Evolutionary conservation across 2,329 filamentous ascomycete species (phyloP).

Genomic region (Boeremia lycopersici): DNA sequence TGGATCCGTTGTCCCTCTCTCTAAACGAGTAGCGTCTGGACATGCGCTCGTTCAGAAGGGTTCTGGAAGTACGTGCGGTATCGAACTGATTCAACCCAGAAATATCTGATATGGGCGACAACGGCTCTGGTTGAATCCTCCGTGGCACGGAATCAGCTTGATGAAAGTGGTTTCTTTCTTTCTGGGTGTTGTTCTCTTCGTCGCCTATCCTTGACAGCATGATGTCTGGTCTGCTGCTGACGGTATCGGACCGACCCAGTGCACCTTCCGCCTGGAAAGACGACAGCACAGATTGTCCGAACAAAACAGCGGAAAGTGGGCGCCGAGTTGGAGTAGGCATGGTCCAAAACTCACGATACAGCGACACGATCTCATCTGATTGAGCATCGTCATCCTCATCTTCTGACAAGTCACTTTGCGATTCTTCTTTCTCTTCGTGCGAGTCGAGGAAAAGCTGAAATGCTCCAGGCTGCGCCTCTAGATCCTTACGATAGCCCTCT

Average conservation of each 20-base stretch:
- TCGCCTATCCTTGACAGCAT: background rate
- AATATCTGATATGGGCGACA: background rate
- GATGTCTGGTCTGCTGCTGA: background rate
- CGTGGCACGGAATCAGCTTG: background rate
- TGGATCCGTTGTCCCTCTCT: slow-evolving; percentile 10
- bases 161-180: background rate
- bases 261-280: slow-evolving; percentile 16
- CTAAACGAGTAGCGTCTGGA: slow-evolving; percentile 8
- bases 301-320: slow-evolving; percentile 25
- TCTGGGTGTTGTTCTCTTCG: background rate
- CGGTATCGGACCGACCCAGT: background rate
- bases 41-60: slow-evolving; percentile 1
- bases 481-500: slow-evolving; percentile 66
- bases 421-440: slow-evolving; percentile 8
- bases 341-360: slow-evolving; percentile 27
- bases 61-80: slow-evolving; percentile 9
- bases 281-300: slow-evolving; percentile 26
- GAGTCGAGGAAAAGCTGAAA: slow-evolving; percentile 51
- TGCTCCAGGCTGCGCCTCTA: slow-evolving; percentile 54
- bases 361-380: slow-evolving; percentile 24
- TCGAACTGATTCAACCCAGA: background rate
- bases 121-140: background rate
- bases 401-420: slow-evolving; percentile 10
- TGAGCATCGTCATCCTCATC: slow-evolving; percentile 11
- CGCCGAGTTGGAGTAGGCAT: slow-evolving; percentile 14